Conservation (phyloP, 2,329 filamentous ascomycete species). For the Pezicula carpinea region DNA sequence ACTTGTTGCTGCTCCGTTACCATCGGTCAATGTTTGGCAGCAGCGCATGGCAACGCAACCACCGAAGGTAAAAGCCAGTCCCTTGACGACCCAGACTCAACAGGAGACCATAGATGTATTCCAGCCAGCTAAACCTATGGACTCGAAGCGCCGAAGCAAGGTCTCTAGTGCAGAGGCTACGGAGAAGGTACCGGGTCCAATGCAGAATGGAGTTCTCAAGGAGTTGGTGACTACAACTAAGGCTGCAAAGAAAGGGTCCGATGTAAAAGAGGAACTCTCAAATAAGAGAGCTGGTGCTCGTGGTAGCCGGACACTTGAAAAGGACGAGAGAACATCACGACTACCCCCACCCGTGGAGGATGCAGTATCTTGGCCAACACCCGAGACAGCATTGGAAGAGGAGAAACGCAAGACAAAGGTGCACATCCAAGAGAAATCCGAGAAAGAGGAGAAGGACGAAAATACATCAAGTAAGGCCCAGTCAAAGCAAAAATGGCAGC, state of each 20-base stretch:
- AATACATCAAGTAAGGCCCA: conserved; percentile 47
- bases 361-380: conserved; percentile 82
- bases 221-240: conserved; percentile 30
- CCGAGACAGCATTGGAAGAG: conserved; percentile 72
- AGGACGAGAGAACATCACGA: conserved; percentile 30
- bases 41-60: conserved; percentile 65
- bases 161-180: conserved; percentile 29
- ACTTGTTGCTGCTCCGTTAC: conserved; percentile 77
- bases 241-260: conserved; percentile 35
- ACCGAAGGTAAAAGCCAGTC: conserved; percentile 39
- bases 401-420: conserved; percentile 67
- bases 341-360: conserved; percentile 68
- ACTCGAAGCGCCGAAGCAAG: conserved; percentile 37
- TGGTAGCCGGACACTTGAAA: conserved; percentile 24
- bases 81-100: conserved; percentile 7
- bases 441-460: conserved; percentile 61
- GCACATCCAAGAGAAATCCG: conserved; percentile 50
- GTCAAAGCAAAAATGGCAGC: conserved; percentile 80
- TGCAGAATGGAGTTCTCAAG: conserved; percentile 24
- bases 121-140: conserved; percentile 25
- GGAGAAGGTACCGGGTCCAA: conserved; percentile 29
- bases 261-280: conserved; percentile 29
- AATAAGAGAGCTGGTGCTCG: conserved; percentile 25
- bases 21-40: conserved; percentile 83
- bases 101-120: conserved; percentile 8